Percentiles rank a stretch among this genome's conserved stretches.
Evolutionary conservation across 179 eudicot genomes (phyloP).

Genomic region (Spinacia oleracea): DNA sequence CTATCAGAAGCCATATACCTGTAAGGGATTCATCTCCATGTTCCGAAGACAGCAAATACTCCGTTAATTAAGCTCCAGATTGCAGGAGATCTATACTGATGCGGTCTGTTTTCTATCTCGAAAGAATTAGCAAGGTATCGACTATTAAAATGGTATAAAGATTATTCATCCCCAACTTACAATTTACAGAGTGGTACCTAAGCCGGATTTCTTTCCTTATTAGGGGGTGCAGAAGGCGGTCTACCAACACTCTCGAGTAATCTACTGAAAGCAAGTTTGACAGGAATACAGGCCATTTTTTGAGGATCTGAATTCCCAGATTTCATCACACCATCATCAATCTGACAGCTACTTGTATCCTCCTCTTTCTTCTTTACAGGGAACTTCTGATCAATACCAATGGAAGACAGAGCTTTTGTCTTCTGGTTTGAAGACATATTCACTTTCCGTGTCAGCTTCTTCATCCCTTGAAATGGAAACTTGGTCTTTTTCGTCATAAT

Average conservation of each 20-base stretch:
- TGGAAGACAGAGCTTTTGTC: conserved; percentile 61
- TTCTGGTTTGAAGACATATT: conserved; percentile 56
- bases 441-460: conserved; percentile 43
- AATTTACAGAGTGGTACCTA: conserved; percentile 61
- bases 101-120: conserved; percentile 25
- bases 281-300: conserved; percentile 81
- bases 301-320: conserved; percentile 45
- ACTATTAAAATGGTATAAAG: conserved; percentile 32
- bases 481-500: conserved; percentile 32
- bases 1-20: conserved; percentile 25
- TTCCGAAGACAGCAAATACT: conserved; percentile 18
- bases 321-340: conserved; percentile 57
- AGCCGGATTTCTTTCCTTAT: conserved; percentile 36
- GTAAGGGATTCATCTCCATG: conserved; percentile 22
- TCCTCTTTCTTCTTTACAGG: conserved; percentile 31
- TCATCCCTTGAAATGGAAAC: conserved; percentile 34
- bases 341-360: conserved; percentile 19
- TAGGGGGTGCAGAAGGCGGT: conserved; percentile 51
- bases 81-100: conserved; percentile 22
- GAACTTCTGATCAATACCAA: conserved; percentile 50
- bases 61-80: conserved; percentile 15
- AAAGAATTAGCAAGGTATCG: conserved; percentile 33
- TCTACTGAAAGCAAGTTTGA: conserved; percentile 83
- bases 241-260: conserved; percentile 75
- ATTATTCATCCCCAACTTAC: conserved; percentile 37